Base-by-base conservation (phyloP, 305 asterid species). In the Caryopteris hybrid region DNA sequence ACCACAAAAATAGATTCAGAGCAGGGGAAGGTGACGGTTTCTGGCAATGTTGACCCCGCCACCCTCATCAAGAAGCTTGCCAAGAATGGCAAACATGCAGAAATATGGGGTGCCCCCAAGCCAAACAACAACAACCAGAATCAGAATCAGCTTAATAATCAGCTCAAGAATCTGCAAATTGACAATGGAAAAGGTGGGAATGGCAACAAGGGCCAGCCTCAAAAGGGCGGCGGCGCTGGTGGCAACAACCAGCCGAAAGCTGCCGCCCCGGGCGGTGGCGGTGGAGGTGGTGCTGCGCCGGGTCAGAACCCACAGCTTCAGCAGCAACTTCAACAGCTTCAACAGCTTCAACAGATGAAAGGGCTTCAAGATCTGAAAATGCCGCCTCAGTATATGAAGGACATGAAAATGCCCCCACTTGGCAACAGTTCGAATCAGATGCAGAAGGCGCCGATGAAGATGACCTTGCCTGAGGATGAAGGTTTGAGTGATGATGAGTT, bases 21-120 rank as follows among this genome's bases (percentile, higher is more conserved):
- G 72, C 80, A 69, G 48, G 95, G 95, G 48, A 87, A 85, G 72
- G 95, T 87, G 5, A 85, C 95, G 18, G 91, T 87, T 27, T 79
- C 89, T 0, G 95, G 95, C 66, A 85, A 83, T 76, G 81, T 87
- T 20, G 89, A 81, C 60, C 78, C 91, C 0, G 82, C 68, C 6
- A 76, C 89, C 0, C 85, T 87, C 72, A 83, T 87, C 75, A 87
- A 83, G 82, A 85, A 83, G 83, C 91, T 85, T 10, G 60, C 58
- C 63, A 87, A 85, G 76, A 87, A 65, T 6, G 95, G 95, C 0
- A 87, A 87, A 61, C 80, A 77, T 76, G 89, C 91, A 27, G 87
- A 85, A 54, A 38, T 87, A 1, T 85, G 91, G 89, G 88, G 91
- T 21, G 83, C 84, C 11, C 79, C 87, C 0, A 85, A 81, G 61